Base-by-base conservation (phyloP, 352 stramenopile species). In the Phytophthora pinifolia region DNA sequence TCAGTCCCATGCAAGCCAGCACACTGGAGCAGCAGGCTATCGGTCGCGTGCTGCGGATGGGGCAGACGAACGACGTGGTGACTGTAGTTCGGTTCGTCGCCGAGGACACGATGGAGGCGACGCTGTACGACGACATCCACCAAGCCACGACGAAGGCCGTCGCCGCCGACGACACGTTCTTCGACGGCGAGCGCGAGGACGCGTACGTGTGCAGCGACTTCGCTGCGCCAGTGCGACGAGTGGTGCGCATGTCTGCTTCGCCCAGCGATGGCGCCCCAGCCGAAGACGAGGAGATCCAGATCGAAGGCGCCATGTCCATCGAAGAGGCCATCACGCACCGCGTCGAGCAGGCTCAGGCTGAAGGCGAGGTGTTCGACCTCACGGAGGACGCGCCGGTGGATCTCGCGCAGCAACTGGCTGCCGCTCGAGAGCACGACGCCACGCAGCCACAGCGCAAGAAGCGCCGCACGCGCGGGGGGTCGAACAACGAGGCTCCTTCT, bases 21-120 rank as follows among this genome's bases (percentile, higher is more conserved):
- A 79, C 83, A 13, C 61, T 94, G 22, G 86, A 94, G 65, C 71
- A 86, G 46, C 86, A 96, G 34, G 86, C 86, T 14, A 89, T 94
- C 52, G 86, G 86, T 29, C 82, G 86, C 27, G 86, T 92, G 44
- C 60, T 96, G 18, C 76, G 86, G 9, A 96, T 96, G 83, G 86
- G 86, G 7, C 86, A 96, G 61, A 75, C 68, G n/a, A 84, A 93
- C 44, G 48, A 54, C 3, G 35, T 78, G 38, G 83, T 94, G 35
- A 74, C 70, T 34, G 81, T 96, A 25, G 70, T 88, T 41, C 78
- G 83, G 22, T 79, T 94, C 48, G 74, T 92, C 62, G 79, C 81
- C 9, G 74, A 89, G 54, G 67, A 80, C 50, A 89, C 83, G 7
- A 69, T 96, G 30, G 86, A 96, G 51, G 74, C 76, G 6, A 44